Base-by-base conservation (phyloP, 179 eudicot genomes). In the Dionaea muscipula region DNA sequence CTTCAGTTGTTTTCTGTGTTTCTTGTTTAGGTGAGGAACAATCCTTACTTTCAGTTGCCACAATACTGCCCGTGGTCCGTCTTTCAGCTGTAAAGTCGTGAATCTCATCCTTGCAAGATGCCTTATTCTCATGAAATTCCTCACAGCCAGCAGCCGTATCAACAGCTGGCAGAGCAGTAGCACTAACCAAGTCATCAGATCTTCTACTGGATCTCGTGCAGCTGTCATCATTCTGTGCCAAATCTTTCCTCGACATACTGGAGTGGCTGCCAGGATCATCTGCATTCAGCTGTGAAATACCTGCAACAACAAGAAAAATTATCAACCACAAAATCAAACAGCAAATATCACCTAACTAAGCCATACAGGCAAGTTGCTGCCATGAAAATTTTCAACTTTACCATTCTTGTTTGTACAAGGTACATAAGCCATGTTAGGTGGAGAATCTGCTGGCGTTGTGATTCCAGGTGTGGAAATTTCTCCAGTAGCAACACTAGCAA, bases 401-500 rank as follows among this genome's bases (percentile, higher is more conserved):
- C 47, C 70, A 61, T 63, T 66, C 48, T 67, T 67, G 40, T 67
- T 67, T 23, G 39, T 56, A 61, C 72, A 50, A 24, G 68, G 44
- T 55, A 75, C 71, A 21, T 69, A 80, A 26, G 41, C 69, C 40
- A 41, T 53, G 10, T 66, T 56, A 12, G 69, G 69, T n/a, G 80
- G 73, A 59, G 85, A 83, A 54, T 28, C 62, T 3, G 35, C 3
- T 28, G 35, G 35, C 3, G 35, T 28, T 28, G 35, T 8, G 8
- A 28, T 28, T 8, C 35, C 35, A 28, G 35, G 8, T 28, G 0
- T 75, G 21, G 77, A 67, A 33, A 83, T 81, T 68, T 83, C 91
- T 28, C 88, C 83, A 56, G 95, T 76, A 44, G 97, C 97, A 60
- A 89, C 97, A 76, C 94, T 86, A 15, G 97, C 95, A 69, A 89